phyloP scores from a whole-genome alignment of 768 basidiomycete genomes.

The Tricholomella constricta region DNA sequence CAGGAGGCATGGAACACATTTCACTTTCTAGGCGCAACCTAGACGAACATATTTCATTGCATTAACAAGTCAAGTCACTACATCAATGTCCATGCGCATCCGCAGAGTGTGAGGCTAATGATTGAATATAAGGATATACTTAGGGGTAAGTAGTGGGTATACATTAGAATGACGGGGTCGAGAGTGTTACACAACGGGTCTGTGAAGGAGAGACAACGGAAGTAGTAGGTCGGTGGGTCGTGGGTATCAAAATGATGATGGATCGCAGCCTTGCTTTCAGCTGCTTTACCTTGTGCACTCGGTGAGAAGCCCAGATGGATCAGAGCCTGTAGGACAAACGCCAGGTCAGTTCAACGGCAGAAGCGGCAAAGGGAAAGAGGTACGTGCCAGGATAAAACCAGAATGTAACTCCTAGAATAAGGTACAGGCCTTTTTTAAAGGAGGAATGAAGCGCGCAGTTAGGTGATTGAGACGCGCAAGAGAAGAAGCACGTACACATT shows the following conservation, averaged over 20 bases:
- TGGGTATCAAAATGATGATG: background rate
- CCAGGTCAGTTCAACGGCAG: background rate
- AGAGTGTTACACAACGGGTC: too few relatives aligned
- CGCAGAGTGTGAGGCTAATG: too few relatives aligned
- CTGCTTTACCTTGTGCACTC: conserved; percentile 19
- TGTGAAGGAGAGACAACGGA: too few relatives aligned
- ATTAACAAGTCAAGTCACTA: too few relatives aligned
- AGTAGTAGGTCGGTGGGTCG: too few relatives aligned
- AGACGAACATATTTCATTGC: too few relatives aligned
- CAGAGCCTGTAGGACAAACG: conserved; percentile 22
- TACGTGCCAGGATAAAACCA: conserved; percentile 57
- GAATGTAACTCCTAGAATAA: conserved; percentile 70
- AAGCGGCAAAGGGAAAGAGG: background rate
- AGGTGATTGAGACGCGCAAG: background rate
- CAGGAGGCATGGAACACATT: too few relatives aligned
- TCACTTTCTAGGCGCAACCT: too few relatives aligned
- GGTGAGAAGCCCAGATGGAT: conserved; percentile 31
- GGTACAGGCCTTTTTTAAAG: conserved; percentile 69
- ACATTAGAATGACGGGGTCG: too few relatives aligned
- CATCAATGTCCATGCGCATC: too few relatives aligned
- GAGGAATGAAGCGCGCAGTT: background rate
- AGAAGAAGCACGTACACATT: conserved; percentile 52
- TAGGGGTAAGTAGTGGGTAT: too few relatives aligned
- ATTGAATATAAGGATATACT: too few relatives aligned
- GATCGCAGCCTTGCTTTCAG: background rate